Evolutionary conservation across 2,329 filamentous ascomycete species (phyloP), one percentile per base, ranked within the genome.

Genomic region (Aspergillus phoenicis): DNA sequence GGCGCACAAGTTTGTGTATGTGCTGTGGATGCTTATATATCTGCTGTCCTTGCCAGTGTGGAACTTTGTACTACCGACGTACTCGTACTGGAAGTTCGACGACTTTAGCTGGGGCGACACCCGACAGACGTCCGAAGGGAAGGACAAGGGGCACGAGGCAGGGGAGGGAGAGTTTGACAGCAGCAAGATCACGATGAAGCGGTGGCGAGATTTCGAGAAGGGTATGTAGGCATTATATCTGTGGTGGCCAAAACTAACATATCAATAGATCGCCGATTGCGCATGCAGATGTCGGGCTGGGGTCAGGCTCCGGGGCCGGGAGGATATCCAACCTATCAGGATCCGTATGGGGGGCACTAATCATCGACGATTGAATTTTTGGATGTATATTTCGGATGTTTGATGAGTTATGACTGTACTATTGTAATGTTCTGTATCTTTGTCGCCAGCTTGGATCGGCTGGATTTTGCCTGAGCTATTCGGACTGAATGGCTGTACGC

Each of bases 21-120:
- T 99, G 45, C 79, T 90, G 47, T 99, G 95, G 95, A 98, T 99
- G 95, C 75, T 95, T 47, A 95, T 98, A 77, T 99, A 99, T 77
- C 86, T 99, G 17, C 57, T 93, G 49, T 97, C 95, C 1, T 87
- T 99, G 1, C 96, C 96, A 0, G 85, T 99, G 60, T 99, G 95
- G 95, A 99, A 99, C 78, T 97, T 99, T 75, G 84, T 99, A 39
- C 87, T 99, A 8, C 95, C 95, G 0, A 87, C 87, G 7, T 99
- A 99, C 75, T 90, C 95, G 3, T 99, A 94, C 83, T 99, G 95
- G 95, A 98, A 99, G 81, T 99, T 99, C 75, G 95, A 99, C 76
- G 95, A 99, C 81, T 99, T 99, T 83, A 96, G 91, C 60, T 99
- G 95, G 95, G 95, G 95, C 72, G 96, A 99, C 66, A 99, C 95